phyloP scores from a whole-genome alignment of 768 basidiomycete genomes.

The Agaricus subrufescens region DNA sequence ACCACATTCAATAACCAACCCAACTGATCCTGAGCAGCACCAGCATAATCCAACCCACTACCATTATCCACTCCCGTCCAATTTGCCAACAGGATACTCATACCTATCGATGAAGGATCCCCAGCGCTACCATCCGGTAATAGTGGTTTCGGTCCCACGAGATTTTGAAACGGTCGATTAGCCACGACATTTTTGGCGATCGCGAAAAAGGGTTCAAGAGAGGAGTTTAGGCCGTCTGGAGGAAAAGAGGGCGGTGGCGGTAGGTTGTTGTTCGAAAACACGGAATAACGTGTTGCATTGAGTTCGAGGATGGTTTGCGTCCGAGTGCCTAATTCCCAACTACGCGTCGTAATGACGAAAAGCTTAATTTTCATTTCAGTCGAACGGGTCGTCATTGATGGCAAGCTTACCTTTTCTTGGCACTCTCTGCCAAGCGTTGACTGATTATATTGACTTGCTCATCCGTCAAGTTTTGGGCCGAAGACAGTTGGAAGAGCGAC shows the following conservation, averaged over 20 bases:
- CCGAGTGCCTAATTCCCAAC: constrained; percentile 56
- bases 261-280: constrained; percentile 29
- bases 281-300: constrained; percentile 40
- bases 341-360: constrained; percentile 14
- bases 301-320: constrained; percentile 45
- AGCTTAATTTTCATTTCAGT: neutral
- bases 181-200: constrained; percentile 50
- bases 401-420: constrained; percentile 29
- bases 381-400: neutral
- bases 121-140: constrained; percentile 56
- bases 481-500: constrained; percentile 2
- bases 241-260: constrained; percentile 29
- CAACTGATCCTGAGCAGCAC: constrained; percentile 63
- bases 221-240: constrained; percentile 26
- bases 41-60: constrained; percentile 44
- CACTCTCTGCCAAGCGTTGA: constrained; percentile 30
- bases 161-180: constrained; percentile 34
- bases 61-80: constrained; percentile 36
- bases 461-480: constrained; percentile 27
- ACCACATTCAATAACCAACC: constrained; percentile 52
- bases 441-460: constrained; percentile 29
- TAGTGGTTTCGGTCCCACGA: constrained; percentile 53
- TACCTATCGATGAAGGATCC: constrained; percentile 78
- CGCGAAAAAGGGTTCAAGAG: constrained; percentile 50
- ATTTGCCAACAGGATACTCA: constrained; percentile 57